phyloP scores from a whole-genome alignment of 495 filamentous ascomycete genomes.

The Apodospora peruviana region DNA sequence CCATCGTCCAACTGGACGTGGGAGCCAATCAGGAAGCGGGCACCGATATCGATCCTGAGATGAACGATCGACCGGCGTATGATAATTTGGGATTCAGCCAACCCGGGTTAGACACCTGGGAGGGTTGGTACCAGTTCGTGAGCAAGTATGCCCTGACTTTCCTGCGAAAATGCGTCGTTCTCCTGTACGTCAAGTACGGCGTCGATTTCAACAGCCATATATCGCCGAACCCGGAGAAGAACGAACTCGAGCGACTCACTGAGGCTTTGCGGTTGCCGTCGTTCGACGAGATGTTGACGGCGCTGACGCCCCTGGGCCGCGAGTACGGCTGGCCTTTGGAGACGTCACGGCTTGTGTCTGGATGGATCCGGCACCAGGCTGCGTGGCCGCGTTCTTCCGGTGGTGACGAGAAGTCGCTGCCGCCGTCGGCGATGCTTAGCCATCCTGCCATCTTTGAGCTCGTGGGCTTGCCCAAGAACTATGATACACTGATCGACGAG shows the following conservation, averaged over 20 bases:
- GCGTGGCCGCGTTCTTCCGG: constrained; percentile 17
- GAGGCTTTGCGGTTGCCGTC: constrained; percentile 67
- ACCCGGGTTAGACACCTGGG: constrained; percentile 34
- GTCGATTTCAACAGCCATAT: constrained; percentile 78
- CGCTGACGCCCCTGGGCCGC: constrained; percentile 36
- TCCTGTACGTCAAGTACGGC: constrained; percentile 83
- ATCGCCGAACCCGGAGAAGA: constrained; percentile 55
- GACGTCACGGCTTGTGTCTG: constrained; percentile 46
- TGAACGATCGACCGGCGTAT: constrained; percentile 4
- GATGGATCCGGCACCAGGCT: constrained; percentile 71
- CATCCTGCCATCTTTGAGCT: constrained; percentile 94
- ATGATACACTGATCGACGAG: constrained; percentile 88
- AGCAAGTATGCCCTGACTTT: constrained; percentile 84
- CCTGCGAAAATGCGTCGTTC: constrained; percentile 75
- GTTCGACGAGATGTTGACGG: constrained; percentile 68
- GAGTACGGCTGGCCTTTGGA: constrained; percentile 35
- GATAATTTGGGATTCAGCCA: constrained; percentile 39
- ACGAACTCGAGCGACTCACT: constrained; percentile 80
- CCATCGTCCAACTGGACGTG: constrained; percentile 27
- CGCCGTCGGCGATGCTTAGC: constrained; percentile 46
- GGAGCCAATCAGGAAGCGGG: constrained; percentile 10
- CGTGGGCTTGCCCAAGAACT: constrained; percentile 85
- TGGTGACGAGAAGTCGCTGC: constrained; percentile 11
- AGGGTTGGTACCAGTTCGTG: constrained; percentile 43
- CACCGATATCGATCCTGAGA: not conserved